A percentile compares a stretch with the other conserved stretches of the same genome.
phyloP scores from a whole-genome alignment of 2,329 filamentous ascomycete genomes.

The Colletotrichum noveboracense region DNA sequence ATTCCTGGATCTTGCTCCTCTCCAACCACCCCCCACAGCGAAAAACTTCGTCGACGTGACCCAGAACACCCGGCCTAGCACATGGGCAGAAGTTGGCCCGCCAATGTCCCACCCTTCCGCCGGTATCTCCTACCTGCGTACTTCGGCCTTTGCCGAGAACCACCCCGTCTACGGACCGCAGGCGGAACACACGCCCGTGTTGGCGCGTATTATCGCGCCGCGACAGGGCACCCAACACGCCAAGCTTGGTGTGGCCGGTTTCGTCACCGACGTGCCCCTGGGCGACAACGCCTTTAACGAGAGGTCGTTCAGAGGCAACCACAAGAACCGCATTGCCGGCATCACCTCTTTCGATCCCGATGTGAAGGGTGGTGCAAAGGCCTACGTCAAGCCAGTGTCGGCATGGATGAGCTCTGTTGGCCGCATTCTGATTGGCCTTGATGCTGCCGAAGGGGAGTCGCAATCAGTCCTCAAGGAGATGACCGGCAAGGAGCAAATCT shows the following conservation, averaged over 20 bases:
- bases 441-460: slow-evolving; percentile 41
- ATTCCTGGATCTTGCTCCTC: slow-evolving; percentile 67
- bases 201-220: slow-evolving; percentile 57
- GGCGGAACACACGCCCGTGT: slow-evolving; percentile 49
- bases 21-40: slow-evolving; percentile 39
- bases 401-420: slow-evolving; percentile 56
- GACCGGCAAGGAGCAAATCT: slow-evolving; percentile 38
- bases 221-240: slow-evolving; percentile 36
- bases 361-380: slow-evolving; percentile 58
- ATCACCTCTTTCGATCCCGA: slow-evolving; percentile 51
- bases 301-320: slow-evolving; percentile 21
- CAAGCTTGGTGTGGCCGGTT: slow-evolving; percentile 60
- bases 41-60: slow-evolving; percentile 30
- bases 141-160: slow-evolving; percentile 59
- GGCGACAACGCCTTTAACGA: slow-evolving; percentile 49
- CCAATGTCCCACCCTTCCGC: slow-evolving; percentile 67
- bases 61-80: slow-evolving; percentile 33
- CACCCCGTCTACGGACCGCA: slow-evolving; percentile 68
- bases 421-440: slow-evolving; percentile 49
- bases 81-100: slow-evolving; percentile 60
- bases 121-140: slow-evolving; percentile 66
- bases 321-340: slow-evolving; percentile 28
- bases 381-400: slow-evolving; percentile 51
- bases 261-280: slow-evolving; percentile 49
- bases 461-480: slow-evolving; percentile 53